phyloP scores from a whole-genome alignment of 2,329 filamentous ascomycete genomes.

The Pseudomassariella vexata region DNA sequence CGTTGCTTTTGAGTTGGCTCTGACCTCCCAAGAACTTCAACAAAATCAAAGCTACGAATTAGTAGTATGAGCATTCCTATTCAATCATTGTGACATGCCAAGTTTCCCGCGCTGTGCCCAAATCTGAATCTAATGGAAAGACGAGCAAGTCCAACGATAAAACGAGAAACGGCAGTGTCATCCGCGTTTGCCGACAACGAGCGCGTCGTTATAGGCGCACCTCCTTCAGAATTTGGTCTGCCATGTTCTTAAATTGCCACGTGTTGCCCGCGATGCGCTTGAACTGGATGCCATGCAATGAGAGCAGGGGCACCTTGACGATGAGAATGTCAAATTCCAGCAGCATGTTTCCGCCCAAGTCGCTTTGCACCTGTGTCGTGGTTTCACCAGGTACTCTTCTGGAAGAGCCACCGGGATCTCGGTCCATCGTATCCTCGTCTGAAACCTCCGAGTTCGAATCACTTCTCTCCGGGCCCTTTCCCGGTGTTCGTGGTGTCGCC shows the following conservation, averaged over 20 bases:
- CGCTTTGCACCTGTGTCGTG: conserved; percentile 84
- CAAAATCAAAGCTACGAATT: too few species aligned
- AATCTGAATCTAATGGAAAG: too few species aligned
- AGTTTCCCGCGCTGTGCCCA: too few species aligned
- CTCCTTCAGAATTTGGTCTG: conserved; percentile 86
- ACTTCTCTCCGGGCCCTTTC: conserved; percentile 56
- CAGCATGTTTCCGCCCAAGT: conserved; percentile 77
- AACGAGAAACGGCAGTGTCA: neutral
- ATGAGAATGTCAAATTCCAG: conserved; percentile 94
- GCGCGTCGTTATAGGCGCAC: conserved; percentile 58
- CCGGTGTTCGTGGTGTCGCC: conserved; percentile 40
- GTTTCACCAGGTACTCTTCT: conserved; percentile 74
- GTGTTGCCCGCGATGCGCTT: conserved; percentile 94
- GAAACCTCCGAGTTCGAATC: conserved; percentile 86
- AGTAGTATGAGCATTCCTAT: too few species aligned
- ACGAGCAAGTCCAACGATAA: too few species aligned
- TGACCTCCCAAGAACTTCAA: too few species aligned
- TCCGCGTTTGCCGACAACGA: neutral
- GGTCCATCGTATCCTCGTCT: conserved; percentile 60
- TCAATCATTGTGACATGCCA: too few species aligned
- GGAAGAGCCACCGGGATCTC: conserved; percentile 43
- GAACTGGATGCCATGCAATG: conserved; percentile 93
- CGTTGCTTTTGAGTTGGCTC: too few species aligned
- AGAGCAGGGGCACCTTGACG: conserved; percentile 91
- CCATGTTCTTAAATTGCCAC: conserved; percentile 99